Conservation (phyloP, 805 yeast genomes). For the Sugiyamaella chiloensis region DNA sequence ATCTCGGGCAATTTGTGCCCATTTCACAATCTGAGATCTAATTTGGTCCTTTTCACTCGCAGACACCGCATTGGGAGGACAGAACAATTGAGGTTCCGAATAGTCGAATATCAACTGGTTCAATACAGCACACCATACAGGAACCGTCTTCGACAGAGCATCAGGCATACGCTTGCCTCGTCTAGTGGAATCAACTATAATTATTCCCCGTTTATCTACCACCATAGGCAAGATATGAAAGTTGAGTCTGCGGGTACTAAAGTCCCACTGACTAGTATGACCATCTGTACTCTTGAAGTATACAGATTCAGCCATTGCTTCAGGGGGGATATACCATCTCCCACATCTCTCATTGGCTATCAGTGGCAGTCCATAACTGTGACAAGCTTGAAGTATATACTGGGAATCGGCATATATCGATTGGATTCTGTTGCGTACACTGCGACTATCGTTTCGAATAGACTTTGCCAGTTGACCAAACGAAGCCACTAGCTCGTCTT, state of each 20-base stretch:
- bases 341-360: constrained; percentile 85
- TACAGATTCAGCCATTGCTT: constrained; percentile 42
- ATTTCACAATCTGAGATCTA: constrained; percentile 42
- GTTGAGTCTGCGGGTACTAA: constrained; percentile 69
- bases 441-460: constrained; percentile 49
- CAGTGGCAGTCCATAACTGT: constrained; percentile 34
- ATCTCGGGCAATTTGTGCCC: constrained; percentile 44
- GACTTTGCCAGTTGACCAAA: constrained; percentile 33
- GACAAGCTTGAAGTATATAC: constrained; percentile 45
- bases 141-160: constrained; percentile 79
- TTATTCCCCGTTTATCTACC: constrained; percentile 23
- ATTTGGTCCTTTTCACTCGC: constrained; percentile 56
- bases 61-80: constrained; percentile 56
- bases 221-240: constrained; percentile 57
- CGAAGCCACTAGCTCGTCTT: no score
- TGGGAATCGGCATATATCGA: constrained; percentile 65
- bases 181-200: constrained; percentile 80
- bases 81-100: constrained; percentile 34
- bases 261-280: constrained; percentile 76
- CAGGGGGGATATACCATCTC: constrained; percentile 69
- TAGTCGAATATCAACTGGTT: constrained; percentile 51
- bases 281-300: constrained; percentile 94
- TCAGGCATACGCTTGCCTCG: constrained; percentile 85
- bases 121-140: constrained; percentile 86
- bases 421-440: constrained; percentile 58